A percentile compares a stretch with the other conserved stretches of the same genome.
phyloP scores from a whole-genome alignment of 176 grass and related monocot genomes.

The Triticum monococcum region DNA sequence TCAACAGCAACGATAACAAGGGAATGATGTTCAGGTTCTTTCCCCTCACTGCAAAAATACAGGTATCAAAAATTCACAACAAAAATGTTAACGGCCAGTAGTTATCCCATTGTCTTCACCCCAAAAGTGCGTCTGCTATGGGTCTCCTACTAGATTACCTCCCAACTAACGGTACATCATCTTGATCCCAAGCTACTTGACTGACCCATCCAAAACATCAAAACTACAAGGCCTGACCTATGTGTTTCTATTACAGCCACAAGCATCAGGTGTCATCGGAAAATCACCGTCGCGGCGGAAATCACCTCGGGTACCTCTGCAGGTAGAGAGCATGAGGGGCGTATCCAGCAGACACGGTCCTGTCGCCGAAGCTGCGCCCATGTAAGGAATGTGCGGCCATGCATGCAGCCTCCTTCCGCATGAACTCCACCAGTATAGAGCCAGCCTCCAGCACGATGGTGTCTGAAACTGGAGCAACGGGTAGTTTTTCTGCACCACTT shows the following conservation, averaged over 20 bases:
- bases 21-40: neutral
- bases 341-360: conserved; percentile 50
- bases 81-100: neutral
- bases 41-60: neutral
- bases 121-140: neutral
- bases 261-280: neutral
- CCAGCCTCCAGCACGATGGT: conserved; percentile 46
- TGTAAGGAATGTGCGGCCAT: conserved; percentile 74
- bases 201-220: neutral
- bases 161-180: conserved; percentile 7
- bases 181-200: neutral
- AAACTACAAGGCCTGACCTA: neutral
- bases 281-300: neutral
- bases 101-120: neutral
- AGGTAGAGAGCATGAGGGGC: conserved; percentile 58
- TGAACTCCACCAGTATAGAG: conserved; percentile 80
- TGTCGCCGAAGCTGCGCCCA: conserved; percentile 56
- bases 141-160: neutral
- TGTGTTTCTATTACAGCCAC: neutral
- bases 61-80: neutral
- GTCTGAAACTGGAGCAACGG: neutral
- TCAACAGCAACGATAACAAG: neutral
- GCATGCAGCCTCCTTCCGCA: conserved; percentile 68
- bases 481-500: conserved; percentile 7
- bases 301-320: conserved; percentile 52